Base-by-base conservation (phyloP, 495 filamentous ascomycete species). In the Penicillium macrosclerotiorum region DNA sequence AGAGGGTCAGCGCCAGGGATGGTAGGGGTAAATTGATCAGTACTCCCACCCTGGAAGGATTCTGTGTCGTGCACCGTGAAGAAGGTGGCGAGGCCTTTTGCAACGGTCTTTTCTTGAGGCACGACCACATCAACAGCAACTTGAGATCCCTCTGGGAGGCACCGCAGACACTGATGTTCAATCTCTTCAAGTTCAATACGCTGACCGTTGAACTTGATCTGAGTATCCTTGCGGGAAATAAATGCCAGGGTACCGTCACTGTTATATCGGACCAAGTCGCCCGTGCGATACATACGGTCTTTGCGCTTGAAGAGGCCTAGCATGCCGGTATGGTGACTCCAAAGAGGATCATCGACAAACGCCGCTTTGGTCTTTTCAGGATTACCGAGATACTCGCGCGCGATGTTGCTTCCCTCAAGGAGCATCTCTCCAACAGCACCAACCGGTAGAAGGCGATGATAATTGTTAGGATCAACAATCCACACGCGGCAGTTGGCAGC, bases 121-220 rank as follows among this genome's bases (percentile, higher is more conserved):
- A 55, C 55, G 22, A 76, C 64, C 3, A 76, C 51, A 22, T 76
- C 74, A 26, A 75, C 67, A 16, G 61, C 70, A 2, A 69, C 66
- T 34, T 72, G 65, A 5, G 63, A 63, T 8, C 61, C 54, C 5
- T 57, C 40, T 8, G 67, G 65, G 3, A 72, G 57, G 20, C 59
- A 45, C 0, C 46, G 46, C 4, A 55, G 35, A 23, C 68, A 74
- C 23, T 82, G 76, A 42, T 80, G 74, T 59, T 87, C 83, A 37
- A 87, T 77, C 46, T 87, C 83, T 14, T 74, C 78, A 8, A 86
- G 60, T 43, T 87, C 83, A 44, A 87, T 77, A 4, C 83, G 71
- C 49, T 84, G 80, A 2, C 83, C 83, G 14, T 79, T 76, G 7
- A 87, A 63, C 57, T 87, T 87, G 20, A 84, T 77, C 48, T 85